phyloP scores from a whole-genome alignment of 345 rosid genomes.

The Camelina hispida region DNA sequence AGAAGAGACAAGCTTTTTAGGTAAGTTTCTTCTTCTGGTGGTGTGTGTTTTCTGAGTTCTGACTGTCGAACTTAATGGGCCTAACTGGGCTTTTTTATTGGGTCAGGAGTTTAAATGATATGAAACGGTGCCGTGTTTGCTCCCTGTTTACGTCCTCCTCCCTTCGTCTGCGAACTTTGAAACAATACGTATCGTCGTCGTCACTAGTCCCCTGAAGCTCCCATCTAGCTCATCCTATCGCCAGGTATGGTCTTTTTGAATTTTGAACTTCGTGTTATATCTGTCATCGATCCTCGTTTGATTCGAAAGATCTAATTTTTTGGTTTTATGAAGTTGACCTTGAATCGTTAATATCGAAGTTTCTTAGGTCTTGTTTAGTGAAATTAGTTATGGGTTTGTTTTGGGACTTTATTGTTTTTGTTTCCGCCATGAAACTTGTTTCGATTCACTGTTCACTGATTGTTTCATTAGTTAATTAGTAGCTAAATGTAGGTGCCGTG shows the following conservation, averaged over 20 bases:
- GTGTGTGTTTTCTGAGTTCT: conserved; percentile 7
- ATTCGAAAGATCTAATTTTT: not conserved
- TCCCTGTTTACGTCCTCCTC: not conserved
- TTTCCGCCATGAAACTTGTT: not conserved
- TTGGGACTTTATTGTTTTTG: too few relatives aligned
- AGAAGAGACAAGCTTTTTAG: not conserved
- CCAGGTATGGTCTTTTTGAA: conserved; percentile 9
- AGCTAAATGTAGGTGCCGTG: not conserved
- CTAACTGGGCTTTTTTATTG: conserved; percentile 12
- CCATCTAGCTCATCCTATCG: conserved; percentile 30
- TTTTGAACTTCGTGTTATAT: not conserved
- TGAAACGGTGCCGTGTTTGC: too few relatives aligned
- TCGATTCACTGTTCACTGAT: not conserved
- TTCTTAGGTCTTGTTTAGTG: conserved; percentile 19
- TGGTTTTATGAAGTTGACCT: not conserved
- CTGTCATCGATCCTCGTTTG: not conserved
- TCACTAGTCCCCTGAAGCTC: conserved; percentile 35
- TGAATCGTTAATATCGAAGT: conserved; percentile 10
- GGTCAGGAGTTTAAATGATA: not conserved
- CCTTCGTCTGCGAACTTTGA: conserved; percentile 5
- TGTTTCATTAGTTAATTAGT: not conserved
- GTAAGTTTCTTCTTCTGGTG: not conserved
- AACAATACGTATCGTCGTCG: conserved; percentile 20
- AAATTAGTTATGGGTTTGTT: conserved; percentile 1
- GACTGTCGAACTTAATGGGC: conserved; percentile 10